Base-by-base conservation (phyloP, 2,329 filamentous ascomycete species). In the Spiromastix sp. region DNA sequence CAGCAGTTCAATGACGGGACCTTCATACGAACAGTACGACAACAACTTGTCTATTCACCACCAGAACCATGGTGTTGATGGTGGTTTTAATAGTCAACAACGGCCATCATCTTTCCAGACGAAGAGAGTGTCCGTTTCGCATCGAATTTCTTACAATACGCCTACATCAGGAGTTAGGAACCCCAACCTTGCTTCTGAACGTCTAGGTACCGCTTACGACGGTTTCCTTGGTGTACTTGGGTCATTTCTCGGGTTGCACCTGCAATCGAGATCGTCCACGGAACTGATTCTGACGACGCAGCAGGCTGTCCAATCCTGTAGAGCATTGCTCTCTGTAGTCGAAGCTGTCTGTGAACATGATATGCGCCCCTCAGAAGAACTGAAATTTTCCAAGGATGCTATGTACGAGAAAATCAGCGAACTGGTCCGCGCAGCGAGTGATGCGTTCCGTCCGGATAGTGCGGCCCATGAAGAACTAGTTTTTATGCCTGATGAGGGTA, bases 201-300 rank as follows among this genome's bases (percentile, higher is more conserved):
- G 79, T 47, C 72, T 96, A 32, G 81, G 77, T 49, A 68, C 73
- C 32, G 82, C 79, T 33, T 86, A 95, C 61, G 87, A 96, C 61
- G 76, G 75, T 5, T 94, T 96, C 51, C 66, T 98, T 35, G 91
- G 87, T 5, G 82, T 87, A 52, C 74, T 98, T 34, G 89, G 85
- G 33, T 93, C 85, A 4, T 94, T 96, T 56, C 89, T 96, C 54
- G 91, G 91, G 11, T 71, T 95, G 37, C 85, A 95, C 57, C 69
- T 95, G 41, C 86, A 95, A 55, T 91, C 87, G n/a, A 81, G 91
- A 42, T 91, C 86, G 5, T 81, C 85, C 6, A 76, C 81, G 1
- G 86, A 94, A 55, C 70, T 96, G 32, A 77, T 86, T 20, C 64
- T 79, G 8, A 86, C 84, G 11, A 89, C 93, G 31, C 80, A 84